Base-by-base conservation (phyloP, 345 rosid species). In the Aurinia saxatilis region DNA sequence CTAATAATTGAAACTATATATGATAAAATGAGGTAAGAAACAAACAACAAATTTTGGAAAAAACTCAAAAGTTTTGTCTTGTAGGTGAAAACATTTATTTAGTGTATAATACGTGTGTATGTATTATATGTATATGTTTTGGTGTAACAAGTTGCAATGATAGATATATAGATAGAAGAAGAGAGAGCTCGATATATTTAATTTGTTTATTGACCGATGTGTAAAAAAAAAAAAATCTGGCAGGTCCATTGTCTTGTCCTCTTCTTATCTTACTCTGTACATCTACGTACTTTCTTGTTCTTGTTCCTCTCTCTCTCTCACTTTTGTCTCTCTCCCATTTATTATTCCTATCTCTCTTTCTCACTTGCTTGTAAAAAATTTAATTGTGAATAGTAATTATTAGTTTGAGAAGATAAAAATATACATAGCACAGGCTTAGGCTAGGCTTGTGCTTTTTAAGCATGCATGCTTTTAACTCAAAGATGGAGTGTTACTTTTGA, bases 231-330 rank as follows among this genome's bases (percentile, higher is more conserved):
- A 8, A 37, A 8, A 30, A 49, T 9, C 50, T 53, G 74, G 74
- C 74, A 70, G 74, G 65, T 5, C 52, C 57, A 63, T 56, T 63
- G 70, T 63, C 70, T 71, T 71, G 75, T 71, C 75, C 52, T 70
- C 74, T 70, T 63, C 70, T 48, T 48, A 70, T 70, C 54, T 70
- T 11, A 33, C 62, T 56, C 70, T 71, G 70, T 71, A 57, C 70
- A 49, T 49, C 35, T 63, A 63, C 54, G 70, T 71, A 71, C 75
- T 57, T 63, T 49, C 70, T 71, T 70, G 65, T 70, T 63, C 59
- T 56, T 70, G 46, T 62, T 70, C 45, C 38, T 63, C 56, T 69
- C 57, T 46, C 50, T 27, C 31, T 27, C 31, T 46, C 68, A 27
- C 44, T 54, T 46, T 62, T 70, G 62, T 69, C 62, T 69, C 18